Base-by-base conservation (phyloP, 306 rosid genomes). In the Pachyrhizus erosus region DNA sequence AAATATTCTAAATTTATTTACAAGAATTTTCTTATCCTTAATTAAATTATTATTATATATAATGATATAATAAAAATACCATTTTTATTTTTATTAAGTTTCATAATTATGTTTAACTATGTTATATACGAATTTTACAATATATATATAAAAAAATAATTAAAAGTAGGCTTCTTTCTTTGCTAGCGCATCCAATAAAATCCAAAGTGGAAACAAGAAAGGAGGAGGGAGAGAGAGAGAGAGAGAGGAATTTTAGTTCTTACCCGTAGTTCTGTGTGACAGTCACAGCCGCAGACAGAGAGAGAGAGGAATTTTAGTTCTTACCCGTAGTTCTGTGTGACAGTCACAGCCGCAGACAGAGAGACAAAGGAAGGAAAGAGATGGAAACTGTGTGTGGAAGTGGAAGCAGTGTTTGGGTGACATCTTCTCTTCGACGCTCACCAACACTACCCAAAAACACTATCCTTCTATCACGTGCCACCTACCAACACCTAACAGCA, bases 341-440 rank as follows among this genome's bases (percentile, higher is more conserved):
- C 2, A 3, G 77, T 24, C 61, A 48, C 51, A 42, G n/a, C n/a
- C n/a, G n/a, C n/a, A n/a, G 62, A 39, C 31, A 23, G 80, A 67
- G 80, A n/a, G 42, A 5, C 42, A 37, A 10, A 27, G 39, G 14
- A 55, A 15, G 70, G 54, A 29, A 61, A 64, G 80, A 85, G 62
- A 92, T 91, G 96, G 94, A 86, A 42, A 78, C 84, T 21, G 46
- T 80, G 88, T 80, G 84, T 64, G 93, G 92, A 83, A 88, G 82
- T 64, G 93, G 94, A 84, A 88, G 70, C 62, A 83, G 82, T 78
- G 86, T 83, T 20, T 67, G 83, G 46, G 78, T 83, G 69, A 68
- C 91, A 68, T 90, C 92, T 52, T 85, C 92, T 74, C 84, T 72
- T 54, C 31, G 31, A 9, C 87, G 87, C 81, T 83, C 87, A 21